Conservation (phyloP, 345 rosid species). For the Euclidium syriacum region DNA sequence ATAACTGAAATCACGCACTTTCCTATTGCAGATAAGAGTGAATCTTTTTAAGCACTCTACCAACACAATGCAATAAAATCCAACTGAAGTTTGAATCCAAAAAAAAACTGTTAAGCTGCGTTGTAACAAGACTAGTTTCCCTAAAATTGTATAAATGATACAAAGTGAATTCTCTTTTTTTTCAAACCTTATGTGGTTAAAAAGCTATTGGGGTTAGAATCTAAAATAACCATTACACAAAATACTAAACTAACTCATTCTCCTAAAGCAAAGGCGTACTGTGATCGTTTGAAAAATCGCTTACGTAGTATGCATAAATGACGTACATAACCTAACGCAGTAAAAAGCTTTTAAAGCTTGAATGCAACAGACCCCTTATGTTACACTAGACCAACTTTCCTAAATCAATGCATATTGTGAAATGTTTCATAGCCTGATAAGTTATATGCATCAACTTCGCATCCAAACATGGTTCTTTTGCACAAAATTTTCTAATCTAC, state of each 20-base stretch:
- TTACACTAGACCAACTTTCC: not conserved
- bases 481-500: not conserved
- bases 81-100: not conserved
- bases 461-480: not conserved
- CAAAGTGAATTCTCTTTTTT: not conserved
- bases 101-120: not conserved
- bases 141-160: not conserved
- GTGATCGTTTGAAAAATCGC: not conserved
- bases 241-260: not conserved
- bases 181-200: not conserved
- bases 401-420: not conserved
- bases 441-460: not conserved
- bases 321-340: not conserved
- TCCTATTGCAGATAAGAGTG: not conserved
- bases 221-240: not conserved
- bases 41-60: not conserved
- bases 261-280: not conserved
- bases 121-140: not conserved
- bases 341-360: slow-evolving; percentile 4
- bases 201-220: not conserved
- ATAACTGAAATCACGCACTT: not conserved
- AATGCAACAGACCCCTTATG: not conserved
- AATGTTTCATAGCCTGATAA: not conserved
- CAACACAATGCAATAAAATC: not conserved
- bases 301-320: not conserved